A percentile compares a stretch with the other conserved stretches of the same genome.
Evolutionary conservation across 2,329 filamentous ascomycete species (phyloP).

Genomic region (Cladosporium sp.): DNA sequence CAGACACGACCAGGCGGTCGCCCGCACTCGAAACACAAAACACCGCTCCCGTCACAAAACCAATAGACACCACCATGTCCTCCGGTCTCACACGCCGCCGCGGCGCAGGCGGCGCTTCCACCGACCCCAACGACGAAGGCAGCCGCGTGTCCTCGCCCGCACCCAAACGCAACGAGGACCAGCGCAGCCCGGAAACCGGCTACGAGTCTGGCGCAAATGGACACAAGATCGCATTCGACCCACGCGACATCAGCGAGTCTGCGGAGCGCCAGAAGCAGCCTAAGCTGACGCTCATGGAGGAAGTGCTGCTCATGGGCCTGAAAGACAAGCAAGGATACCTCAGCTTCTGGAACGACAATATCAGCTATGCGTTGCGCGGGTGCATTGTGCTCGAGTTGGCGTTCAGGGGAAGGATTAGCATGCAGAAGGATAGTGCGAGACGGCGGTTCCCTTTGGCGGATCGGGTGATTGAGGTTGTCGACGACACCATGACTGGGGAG

Average conservation of each 20-base stretch:
- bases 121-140: constrained; percentile 49
- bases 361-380: constrained; percentile 92
- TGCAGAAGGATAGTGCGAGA: constrained; percentile 93
- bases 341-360: constrained; percentile 99
- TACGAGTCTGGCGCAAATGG: constrained; percentile 91
- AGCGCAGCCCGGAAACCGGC: constrained; percentile 66
- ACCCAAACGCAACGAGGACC: constrained; percentile 55
- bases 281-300: constrained; percentile 98
- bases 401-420: constrained; percentile 91
- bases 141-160: constrained; percentile 64
- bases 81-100: constrained; percentile 69
- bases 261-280: constrained; percentile 96
- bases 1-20: not conserved
- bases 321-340: constrained; percentile 99
- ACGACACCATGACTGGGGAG: constrained; percentile 93
- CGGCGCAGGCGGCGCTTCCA: constrained; percentile 47
- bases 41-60: not conserved
- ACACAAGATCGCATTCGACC: constrained; percentile 97
- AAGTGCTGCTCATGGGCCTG: constrained; percentile 87
- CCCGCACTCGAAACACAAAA: constrained; percentile 11
- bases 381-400: constrained; percentile 98
- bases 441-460: constrained; percentile 90
- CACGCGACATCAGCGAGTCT: constrained; percentile 93
- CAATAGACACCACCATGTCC: constrained; percentile 49
- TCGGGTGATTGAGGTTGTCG: constrained; percentile 91